These are phyloP conservation scores for Potentilla sterilis DNA, from an alignment of 306 rosid species.

Conservation along the genomic window DNA sequence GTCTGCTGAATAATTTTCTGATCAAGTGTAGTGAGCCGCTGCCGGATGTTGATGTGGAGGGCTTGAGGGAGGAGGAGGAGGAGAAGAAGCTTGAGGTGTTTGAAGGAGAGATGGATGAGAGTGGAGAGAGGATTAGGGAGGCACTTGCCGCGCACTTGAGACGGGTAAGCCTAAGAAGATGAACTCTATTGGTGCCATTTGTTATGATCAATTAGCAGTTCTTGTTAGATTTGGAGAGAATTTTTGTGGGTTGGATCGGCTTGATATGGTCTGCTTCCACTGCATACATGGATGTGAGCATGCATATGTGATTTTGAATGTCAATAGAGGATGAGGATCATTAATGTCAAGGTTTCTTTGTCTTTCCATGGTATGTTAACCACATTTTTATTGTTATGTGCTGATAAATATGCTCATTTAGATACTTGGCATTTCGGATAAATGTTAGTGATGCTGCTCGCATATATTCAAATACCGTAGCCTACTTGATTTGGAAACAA, in stretches of 20 bases:
- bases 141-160: conserved; percentile 68
- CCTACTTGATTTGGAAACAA: not conserved
- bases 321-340: conserved; percentile 4
- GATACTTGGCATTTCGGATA: not conserved
- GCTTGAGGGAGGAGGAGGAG: conserved; percentile 20
- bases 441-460: not conserved
- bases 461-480: not conserved
- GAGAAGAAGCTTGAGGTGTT: conserved; percentile 32
- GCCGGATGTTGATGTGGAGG: conserved; percentile 27
- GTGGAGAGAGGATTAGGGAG: conserved; percentile 59
- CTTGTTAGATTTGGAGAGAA: conserved; percentile 1
- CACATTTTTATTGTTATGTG: not conserved
- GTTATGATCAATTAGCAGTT: conserved; percentile 1
- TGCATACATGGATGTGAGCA: conserved; percentile 2
- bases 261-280: conserved; percentile 6
- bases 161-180: conserved; percentile 53
- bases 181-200: conserved; percentile 20
- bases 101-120: conserved; percentile 52
- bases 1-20: conserved; percentile 84
- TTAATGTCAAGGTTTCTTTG: not conserved
- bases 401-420: not conserved
- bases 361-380: not conserved
- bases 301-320: conserved; percentile 7
- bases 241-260: conserved; percentile 11
- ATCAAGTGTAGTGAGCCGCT: conserved; percentile 48